Base-by-base conservation (phyloP, 73 alveolate genomes). In the Symbiodinium natans region DNA sequence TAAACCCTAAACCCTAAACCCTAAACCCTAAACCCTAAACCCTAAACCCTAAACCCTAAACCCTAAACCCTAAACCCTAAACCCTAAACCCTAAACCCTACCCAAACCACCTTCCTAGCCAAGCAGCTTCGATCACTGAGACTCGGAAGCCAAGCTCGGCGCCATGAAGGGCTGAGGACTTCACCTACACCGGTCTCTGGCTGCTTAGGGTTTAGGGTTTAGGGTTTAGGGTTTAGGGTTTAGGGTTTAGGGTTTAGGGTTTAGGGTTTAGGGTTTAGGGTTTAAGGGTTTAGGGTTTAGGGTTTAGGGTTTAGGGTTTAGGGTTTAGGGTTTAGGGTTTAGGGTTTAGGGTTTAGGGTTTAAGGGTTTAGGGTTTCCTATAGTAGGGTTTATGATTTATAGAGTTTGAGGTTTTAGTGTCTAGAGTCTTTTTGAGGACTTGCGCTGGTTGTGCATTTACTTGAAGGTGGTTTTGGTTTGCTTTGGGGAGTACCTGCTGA, bases 81-180 rank as follows among this genome's bases (percentile, higher is more conserved):
- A 63, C 80, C 40, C 23, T 63, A 5, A n/a, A 63, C 40, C 77
- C 21, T 29, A 23, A n/a, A n/a, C 80, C 23, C 36, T 56, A 13
- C 25, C 31, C 31, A 4, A 13, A 56, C 36, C 75, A 56, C 10
- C 75, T 31, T 46, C 75, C 75, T 56, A 29, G 80, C 80, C 95
- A 40, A 63, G 46, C 86, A 39, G 75, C 97, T 41, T 74, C 40
- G 83, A 33, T 85, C 33, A 87, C 86, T n/a, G 95, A 63, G 43
- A 89, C 86, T 9, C 86, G 85, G 46, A 89, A 89, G 43, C 95
- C 95, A 38, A 63, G 74, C 95, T 89, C 95, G 8, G 95, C 95
- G 23, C 95, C 95, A 29, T 89, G 95, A 41, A 89, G 43, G 21
- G 95, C 95, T 7, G 86, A 63, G 52, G 95, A 89, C 95, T 89